Conservation (phyloP, 805 yeast species). For the Candida railenensis region DNA sequence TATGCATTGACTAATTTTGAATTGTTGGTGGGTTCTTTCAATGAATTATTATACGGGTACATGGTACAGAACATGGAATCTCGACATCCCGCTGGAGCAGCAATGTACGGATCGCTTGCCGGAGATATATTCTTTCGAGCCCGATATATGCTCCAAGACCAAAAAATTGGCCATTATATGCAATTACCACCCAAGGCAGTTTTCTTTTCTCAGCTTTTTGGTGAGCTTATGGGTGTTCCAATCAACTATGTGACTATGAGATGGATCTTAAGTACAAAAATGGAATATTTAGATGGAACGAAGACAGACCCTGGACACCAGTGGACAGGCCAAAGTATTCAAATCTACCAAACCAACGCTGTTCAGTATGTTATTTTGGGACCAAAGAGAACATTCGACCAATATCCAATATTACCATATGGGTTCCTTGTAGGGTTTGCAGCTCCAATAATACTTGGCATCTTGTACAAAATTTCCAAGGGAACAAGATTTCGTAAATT, state of each 20-base stretch:
- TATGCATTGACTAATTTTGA: conserved; percentile 53
- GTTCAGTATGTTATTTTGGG: conserved; percentile 51
- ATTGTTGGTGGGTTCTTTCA: conserved; percentile 50
- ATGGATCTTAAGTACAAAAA: conserved; percentile 44
- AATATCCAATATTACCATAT: conserved; percentile 42
- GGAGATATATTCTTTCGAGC: conserved; percentile 44
- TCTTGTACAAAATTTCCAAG: conserved; percentile 26
- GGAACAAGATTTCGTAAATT: conserved; percentile 9
- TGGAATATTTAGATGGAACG: conserved; percentile 31
- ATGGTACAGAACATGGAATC: conserved; percentile 33
- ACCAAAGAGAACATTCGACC: conserved; percentile 40
- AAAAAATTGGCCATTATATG: conserved; percentile 53
- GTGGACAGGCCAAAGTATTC: conserved; percentile 50
- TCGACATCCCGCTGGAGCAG: conserved; percentile 49
- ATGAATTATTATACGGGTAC: conserved; percentile 48
- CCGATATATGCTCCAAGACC: conserved; percentile 15
- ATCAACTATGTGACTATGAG: conserved; percentile 47
- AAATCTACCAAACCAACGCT: conserved; percentile 44
- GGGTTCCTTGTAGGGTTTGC: conserved; percentile 43
- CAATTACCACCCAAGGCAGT: conserved; percentile 51
- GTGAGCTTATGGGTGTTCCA: conserved; percentile 54
- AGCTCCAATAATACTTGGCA: conserved; percentile 34
- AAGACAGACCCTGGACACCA: conserved; percentile 46
- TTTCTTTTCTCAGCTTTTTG: conserved; percentile 51
- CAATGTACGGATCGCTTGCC: conserved; percentile 50